A percentile compares a stretch with the other conserved stretches of the same genome.
phyloP scores from a whole-genome alignment of 2,329 filamentous ascomycete genomes.

The Neurospora sp. region DNA sequence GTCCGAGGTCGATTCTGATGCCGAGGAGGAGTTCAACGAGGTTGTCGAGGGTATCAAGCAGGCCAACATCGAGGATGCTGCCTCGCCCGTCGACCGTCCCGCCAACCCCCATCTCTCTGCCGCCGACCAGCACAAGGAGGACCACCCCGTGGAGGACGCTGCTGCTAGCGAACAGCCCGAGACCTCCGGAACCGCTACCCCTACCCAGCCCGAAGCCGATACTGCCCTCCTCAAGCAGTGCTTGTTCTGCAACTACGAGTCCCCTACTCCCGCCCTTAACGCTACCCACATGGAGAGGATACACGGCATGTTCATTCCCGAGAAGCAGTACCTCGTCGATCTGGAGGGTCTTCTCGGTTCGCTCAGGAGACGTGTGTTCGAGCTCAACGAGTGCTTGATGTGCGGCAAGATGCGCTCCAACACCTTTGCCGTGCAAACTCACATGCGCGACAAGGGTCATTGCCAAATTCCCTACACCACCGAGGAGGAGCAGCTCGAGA shows the following conservation, averaged over 20 bases:
- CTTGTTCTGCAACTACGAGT: slow-evolving; percentile 86
- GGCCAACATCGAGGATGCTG: slow-evolving; percentile 34
- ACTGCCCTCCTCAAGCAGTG: slow-evolving; percentile 47
- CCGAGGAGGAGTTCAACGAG: slow-evolving; percentile 64
- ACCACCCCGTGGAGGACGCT: slow-evolving; percentile 32
- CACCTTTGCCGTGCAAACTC: slow-evolving; percentile 74
- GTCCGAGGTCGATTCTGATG: slow-evolving; percentile 49
- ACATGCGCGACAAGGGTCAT: slow-evolving; percentile 95
- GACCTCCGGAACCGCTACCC: slow-evolving; percentile 8
- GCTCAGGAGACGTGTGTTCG: slow-evolving; percentile 68
- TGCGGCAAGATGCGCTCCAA: slow-evolving; percentile 78
- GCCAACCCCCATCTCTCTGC: slow-evolving; percentile 38
- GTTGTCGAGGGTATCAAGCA: slow-evolving; percentile 71
- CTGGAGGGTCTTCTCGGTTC: slow-evolving; percentile 71
- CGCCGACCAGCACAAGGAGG: slow-evolving; percentile 32
- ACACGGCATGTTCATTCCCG: slow-evolving; percentile 94
- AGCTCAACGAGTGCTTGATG: slow-evolving; percentile 75
- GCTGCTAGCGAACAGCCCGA: slow-evolving; percentile 13
- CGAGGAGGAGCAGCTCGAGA: slow-evolving; percentile 83
- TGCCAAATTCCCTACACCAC: slow-evolving; percentile 91
- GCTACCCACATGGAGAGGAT: slow-evolving; percentile 81
- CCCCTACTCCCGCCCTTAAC: slow-evolving; percentile 65
- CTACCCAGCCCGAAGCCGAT: slow-evolving; percentile 23
- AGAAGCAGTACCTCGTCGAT: slow-evolving; percentile 73
- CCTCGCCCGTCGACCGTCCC: slow-evolving; percentile 44